Evolutionary conservation across 176 grass and related monocot genomes (phyloP), one percentile per base, ranked within the genome.

Genomic region (Saccharum officinarum): DNA sequence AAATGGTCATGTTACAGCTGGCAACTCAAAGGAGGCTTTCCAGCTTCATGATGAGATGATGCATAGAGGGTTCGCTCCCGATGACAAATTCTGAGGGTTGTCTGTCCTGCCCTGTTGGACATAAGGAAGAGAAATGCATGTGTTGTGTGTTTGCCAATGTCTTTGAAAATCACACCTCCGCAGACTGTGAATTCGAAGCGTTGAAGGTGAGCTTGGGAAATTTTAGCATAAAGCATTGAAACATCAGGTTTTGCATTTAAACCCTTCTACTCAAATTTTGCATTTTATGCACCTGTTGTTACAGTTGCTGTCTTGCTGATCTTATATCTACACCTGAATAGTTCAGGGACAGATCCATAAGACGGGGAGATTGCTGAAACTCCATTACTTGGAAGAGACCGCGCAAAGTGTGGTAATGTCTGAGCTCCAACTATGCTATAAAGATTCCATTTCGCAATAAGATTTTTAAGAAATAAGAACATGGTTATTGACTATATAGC

Each of bases 21-120:
- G 90, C 33, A 94, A 96, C 64, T 85, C 89, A 3, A 99, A 96
- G 82, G 86, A 94, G 75, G 90, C 97, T 91, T 93, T 96, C 79
- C 63, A 83, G 73, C 86, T 99, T 77, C 93, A 99, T 80, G 92
- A 96, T 85, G 97, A 94, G 88, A 94, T 99, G 93, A 82, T 99
- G 86, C 88, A 89, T 60, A 96, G 79, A 88, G 97, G 97, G 42
- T 89, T 96, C 76, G 97, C 88, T 61, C 97, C 93, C 5, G 92
- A 99, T 74, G 93, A 99, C 38, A 98, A 92, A 55, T 98, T 94
- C 40, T 98, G 88, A 97, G 74, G 78, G 8, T 73, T 33, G 20
- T 38, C 49, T 38, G 36, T 26, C 67, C 64, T 85, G 18, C 40
- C 13, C 31, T 82, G 4, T 73, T 66, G 57, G 34, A 57, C 78